These are phyloP conservation scores for Scalesia atractyloides DNA, from an alignment of 129 eudicot genomes.

Conservation along the genomic window DNA sequence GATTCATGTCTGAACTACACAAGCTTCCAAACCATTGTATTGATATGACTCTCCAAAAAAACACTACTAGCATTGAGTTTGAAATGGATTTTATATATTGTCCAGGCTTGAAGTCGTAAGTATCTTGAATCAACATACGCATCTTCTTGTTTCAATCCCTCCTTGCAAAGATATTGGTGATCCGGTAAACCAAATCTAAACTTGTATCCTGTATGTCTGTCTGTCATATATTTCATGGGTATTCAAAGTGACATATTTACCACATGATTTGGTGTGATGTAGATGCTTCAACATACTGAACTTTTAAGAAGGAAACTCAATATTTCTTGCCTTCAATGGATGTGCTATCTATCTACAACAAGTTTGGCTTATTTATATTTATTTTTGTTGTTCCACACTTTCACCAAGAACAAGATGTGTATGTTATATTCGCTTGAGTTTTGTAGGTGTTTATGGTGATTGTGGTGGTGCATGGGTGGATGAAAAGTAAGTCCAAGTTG, in stretches of 20 bases:
- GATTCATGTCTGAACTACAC: not conserved
- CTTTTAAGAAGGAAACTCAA: conserved; percentile 42
- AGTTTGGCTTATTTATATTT: conserved; percentile 37
- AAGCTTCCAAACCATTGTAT: conserved; percentile 7
- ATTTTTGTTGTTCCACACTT: no score
- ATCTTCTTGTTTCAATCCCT: conserved; percentile 74
- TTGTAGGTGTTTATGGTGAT: conserved; percentile 84
- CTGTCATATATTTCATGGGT: not conserved
- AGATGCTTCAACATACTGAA: conserved; percentile 71
- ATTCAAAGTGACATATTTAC: conserved; percentile 5
- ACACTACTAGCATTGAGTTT: not conserved
- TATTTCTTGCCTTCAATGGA: conserved; percentile 68
- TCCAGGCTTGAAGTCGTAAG: conserved; percentile 65
- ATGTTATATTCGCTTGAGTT: conserved; percentile 5
- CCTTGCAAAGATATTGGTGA: conserved; percentile 70
- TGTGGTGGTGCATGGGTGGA: conserved; percentile 90
- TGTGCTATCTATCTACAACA: conserved; percentile 82
- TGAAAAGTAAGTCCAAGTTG: conserved; percentile 61
- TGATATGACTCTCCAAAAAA: not conserved
- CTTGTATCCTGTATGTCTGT: not conserved
- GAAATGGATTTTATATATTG: conserved; percentile 15
- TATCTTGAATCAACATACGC: conserved; percentile 57
- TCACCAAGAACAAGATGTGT: not conserved
- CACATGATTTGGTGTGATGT: conserved; percentile 17
- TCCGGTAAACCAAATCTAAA: conserved; percentile 55